phyloP scores from a whole-genome alignment of 2,329 filamentous ascomycete species.

The Metarhizium humberi region DNA sequence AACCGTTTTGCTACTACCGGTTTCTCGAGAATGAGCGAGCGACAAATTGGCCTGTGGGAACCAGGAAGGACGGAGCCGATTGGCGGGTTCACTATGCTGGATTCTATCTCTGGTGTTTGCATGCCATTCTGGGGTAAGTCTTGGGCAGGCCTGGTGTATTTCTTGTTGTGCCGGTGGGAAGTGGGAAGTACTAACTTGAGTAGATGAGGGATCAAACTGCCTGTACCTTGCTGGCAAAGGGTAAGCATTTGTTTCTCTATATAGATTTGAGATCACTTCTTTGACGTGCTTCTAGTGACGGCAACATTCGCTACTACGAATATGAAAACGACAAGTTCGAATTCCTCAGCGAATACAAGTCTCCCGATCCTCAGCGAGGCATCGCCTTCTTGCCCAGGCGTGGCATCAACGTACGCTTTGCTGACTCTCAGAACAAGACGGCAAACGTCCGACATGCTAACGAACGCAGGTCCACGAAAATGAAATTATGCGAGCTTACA shows the following conservation, averaged over 20 bases:
- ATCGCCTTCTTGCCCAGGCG: conserved; percentile 92
- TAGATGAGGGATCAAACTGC: conserved; percentile 84
- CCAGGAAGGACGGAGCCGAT: conserved; percentile 77
- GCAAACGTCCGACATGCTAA: conserved; percentile 10
- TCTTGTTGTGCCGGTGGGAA: background rate
- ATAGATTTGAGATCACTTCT: background rate
- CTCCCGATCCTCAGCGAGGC: conserved; percentile 86
- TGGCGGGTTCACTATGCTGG: conserved; percentile 80
- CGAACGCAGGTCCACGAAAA: conserved; percentile 71
- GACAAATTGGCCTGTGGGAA: conserved; percentile 94
- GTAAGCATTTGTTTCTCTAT: conserved; percentile 41
- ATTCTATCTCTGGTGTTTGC: conserved; percentile 94
- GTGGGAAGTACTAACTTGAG: conserved; percentile 13
- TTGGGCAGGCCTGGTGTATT: background rate
- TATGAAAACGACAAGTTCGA: conserved; percentile 99
- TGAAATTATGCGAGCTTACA: conserved; percentile 90
- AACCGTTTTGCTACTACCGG: conserved; percentile 94
- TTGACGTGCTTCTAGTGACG: conserved; percentile 55
- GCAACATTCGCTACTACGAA: conserved; percentile 98
- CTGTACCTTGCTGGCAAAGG: conserved; percentile 96
- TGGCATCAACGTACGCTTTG: conserved; percentile 66
- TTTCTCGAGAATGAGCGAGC: conserved; percentile 97
- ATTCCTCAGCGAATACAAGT: conserved; percentile 94
- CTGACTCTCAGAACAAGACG: background rate
- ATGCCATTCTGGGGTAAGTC: conserved; percentile 92